Evolutionary conservation across 345 rosid species (phyloP).

Genomic region (Aurinia saxatilis): DNA sequence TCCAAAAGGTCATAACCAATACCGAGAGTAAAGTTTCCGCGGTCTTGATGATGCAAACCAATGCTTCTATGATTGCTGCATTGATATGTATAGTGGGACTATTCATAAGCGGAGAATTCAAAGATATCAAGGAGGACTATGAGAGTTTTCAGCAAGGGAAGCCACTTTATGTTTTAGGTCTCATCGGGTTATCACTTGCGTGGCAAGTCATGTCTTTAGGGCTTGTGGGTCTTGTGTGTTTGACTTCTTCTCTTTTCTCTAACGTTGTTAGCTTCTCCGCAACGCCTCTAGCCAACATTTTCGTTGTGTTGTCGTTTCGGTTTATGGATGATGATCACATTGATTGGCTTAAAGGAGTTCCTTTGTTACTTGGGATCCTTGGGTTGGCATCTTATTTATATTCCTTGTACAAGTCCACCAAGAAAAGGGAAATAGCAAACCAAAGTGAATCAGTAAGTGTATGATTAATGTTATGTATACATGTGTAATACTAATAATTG

Average conservation of each 20-base stretch:
- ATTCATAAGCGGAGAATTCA: conserved; percentile 6
- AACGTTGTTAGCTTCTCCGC: conserved; percentile 24
- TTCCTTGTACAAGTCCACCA: conserved; percentile 4
- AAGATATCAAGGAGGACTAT: conserved; percentile 5
- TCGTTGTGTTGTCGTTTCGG: conserved; percentile 24
- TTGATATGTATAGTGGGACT: conserved; percentile 26
- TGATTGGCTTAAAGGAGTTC: conserved; percentile 23
- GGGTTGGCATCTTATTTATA: conserved; percentile 16
- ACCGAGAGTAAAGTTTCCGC: conserved; percentile 3
- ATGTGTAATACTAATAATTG: too few species aligned
- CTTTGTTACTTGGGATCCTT: conserved; percentile 22
- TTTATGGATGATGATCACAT: conserved; percentile 21
- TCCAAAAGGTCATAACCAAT: conserved; percentile 18
- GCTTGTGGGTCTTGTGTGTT: conserved; percentile 30
- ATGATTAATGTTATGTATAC: neutral
- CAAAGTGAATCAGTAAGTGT: neutral
- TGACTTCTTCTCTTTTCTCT: conserved; percentile 36
- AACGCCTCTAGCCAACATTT: conserved; percentile 19
- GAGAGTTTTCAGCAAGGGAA: conserved; percentile 20
- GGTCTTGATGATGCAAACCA: conserved; percentile 19
- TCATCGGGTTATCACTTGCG: conserved; percentile 21
- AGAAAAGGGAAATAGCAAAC: conserved; percentile 3
- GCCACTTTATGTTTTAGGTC: conserved; percentile 17
- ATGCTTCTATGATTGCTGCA: conserved; percentile 20
- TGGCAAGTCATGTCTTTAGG: conserved; percentile 34